A percentile compares a stretch with the other conserved stretches of the same genome.
These are phyloP conservation scores for Schizosaccharomyces osmophilus DNA, from an alignment of 805 yeast species.

Conservation along the genomic window DNA sequence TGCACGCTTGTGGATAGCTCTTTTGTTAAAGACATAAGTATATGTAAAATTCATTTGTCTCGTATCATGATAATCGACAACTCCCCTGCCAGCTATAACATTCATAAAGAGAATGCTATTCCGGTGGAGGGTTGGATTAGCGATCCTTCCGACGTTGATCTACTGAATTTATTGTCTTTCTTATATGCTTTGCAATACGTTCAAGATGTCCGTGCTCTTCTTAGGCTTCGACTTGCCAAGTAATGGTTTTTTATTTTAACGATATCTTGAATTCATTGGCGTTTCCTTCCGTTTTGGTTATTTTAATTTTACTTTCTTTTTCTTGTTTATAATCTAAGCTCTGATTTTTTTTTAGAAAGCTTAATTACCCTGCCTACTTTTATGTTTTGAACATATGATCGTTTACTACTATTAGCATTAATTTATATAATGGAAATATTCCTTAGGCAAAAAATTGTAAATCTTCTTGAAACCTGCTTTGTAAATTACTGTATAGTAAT, in stretches of 20 bases:
- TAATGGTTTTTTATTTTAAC: neutral
- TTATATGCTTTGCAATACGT: slow-evolving; percentile 51
- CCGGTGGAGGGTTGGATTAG: slow-evolving; percentile 94
- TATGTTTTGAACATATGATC: too few relatives aligned
- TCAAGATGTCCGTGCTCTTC: slow-evolving; percentile 58
- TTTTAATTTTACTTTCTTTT: too few relatives aligned
- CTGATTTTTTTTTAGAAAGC: too few relatives aligned
- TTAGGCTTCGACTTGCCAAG: slow-evolving; percentile 24
- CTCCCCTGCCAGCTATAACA: slow-evolving; percentile 70
- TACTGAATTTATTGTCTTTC: slow-evolving; percentile 60
- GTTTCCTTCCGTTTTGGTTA: too few relatives aligned
- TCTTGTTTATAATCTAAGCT: too few relatives aligned
- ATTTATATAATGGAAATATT: too few relatives aligned
- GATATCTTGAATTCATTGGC: neutral
- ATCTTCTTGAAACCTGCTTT: too few relatives aligned
- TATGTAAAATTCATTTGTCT: slow-evolving; percentile 31
- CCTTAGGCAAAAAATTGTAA: too few relatives aligned
- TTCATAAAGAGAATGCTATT: slow-evolving; percentile 70
- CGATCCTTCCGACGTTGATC: slow-evolving; percentile 74
- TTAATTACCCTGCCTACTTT: too few relatives aligned
- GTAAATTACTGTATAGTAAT: too few relatives aligned
- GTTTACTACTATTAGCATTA: too few relatives aligned
- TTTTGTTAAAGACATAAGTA: slow-evolving; percentile 50
- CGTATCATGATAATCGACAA: slow-evolving; percentile 66
- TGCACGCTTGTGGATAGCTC: slow-evolving; percentile 60